These are phyloP conservation scores for Anthracocystis setariae DNA, from an alignment of 1,284 basidiomycete genomes.

Conservation along the genomic window DNA sequence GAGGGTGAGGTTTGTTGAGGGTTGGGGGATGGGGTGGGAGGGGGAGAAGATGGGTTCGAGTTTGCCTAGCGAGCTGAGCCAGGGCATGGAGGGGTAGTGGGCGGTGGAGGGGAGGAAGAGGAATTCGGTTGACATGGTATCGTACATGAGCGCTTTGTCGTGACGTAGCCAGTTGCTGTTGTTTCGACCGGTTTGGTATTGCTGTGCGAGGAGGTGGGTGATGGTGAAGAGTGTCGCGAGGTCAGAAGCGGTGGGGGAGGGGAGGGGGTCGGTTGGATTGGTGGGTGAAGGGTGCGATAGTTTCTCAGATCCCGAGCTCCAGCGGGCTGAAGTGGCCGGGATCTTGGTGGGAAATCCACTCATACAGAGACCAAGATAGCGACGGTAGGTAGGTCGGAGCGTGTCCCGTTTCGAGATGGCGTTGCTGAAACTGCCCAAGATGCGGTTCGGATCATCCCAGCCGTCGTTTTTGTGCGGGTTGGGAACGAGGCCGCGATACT, in stretches of 20 bases:
- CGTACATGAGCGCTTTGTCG: slow-evolving; percentile 28
- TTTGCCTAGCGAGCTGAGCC: slow-evolving; percentile 30
- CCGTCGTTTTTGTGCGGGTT: slow-evolving; percentile 2
- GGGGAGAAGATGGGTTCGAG: slow-evolving; percentile 16
- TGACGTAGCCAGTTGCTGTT: slow-evolving; percentile 25
- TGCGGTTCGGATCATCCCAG: slow-evolving; percentile 9
- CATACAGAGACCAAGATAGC: slow-evolving; percentile 39
- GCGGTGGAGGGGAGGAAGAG: slow-evolving; percentile 11
- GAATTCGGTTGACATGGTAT: slow-evolving; percentile 40
- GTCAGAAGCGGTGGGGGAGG: neutral
- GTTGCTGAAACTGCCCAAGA: slow-evolving; percentile 34
- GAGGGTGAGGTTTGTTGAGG: neutral
- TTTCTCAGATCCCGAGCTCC: slow-evolving; percentile 1
- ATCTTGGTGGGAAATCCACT: slow-evolving; percentile 32
- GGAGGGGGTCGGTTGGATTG: slow-evolving; percentile 6
- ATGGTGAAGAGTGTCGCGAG: slow-evolving; percentile 8
- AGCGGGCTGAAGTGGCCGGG: slow-evolving; percentile 7
- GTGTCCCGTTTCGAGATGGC: slow-evolving; percentile 34
- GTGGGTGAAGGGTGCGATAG: slow-evolving; percentile 2
- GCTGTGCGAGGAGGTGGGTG: neutral
- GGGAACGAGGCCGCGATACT: slow-evolving; percentile 10
- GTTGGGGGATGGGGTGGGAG: slow-evolving; percentile 13
- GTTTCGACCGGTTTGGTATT: slow-evolving; percentile 17
- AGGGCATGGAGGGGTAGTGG: slow-evolving; percentile 43
- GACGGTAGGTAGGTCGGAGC: slow-evolving; percentile 9